phyloP scores from a whole-genome alignment of 805 yeast species.

The Vanderwaltozyma yarrowii region DNA sequence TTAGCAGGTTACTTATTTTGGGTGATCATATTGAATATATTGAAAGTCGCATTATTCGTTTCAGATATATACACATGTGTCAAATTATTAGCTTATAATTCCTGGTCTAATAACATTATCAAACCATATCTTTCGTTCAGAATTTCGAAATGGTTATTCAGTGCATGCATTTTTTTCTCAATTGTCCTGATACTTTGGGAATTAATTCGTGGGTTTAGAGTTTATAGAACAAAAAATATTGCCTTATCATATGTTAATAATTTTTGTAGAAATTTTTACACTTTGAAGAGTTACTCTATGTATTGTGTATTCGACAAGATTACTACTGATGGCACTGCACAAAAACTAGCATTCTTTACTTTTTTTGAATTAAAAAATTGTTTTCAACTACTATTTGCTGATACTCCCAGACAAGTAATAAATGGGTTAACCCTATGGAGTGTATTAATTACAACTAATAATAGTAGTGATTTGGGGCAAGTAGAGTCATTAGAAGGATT shows the following conservation, averaged over 20 bases:
- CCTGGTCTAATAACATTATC: slow-evolving; percentile 49
- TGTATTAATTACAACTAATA: slow-evolving; percentile 30
- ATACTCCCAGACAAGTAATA: slow-evolving; percentile 79
- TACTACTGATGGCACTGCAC: slow-evolving; percentile 53
- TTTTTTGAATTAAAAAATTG: slow-evolving; percentile 58
- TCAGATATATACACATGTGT: slow-evolving; percentile 76
- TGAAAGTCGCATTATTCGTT: slow-evolving; percentile 46
- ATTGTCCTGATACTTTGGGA: slow-evolving; percentile 48
- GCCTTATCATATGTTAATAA: slow-evolving; percentile 60
- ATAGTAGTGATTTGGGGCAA: slow-evolving; percentile 23
- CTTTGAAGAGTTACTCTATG: slow-evolving; percentile 48
- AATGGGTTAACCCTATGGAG: slow-evolving; percentile 65
- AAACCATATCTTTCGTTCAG: slow-evolving; percentile 39
- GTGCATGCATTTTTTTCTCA: slow-evolving; percentile 71
- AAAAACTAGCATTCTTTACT: slow-evolving; percentile 55
- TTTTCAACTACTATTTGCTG: slow-evolving; percentile 57
- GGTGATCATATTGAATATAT: slow-evolving; percentile 29
- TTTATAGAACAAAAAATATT: slow-evolving; percentile 52
- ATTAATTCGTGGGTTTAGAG: slow-evolving; percentile 44
- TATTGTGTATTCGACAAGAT: slow-evolving; percentile 67
- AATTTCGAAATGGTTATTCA: slow-evolving; percentile 60
- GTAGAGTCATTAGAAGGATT: slow-evolving; percentile 19
- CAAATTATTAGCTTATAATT: slow-evolving; percentile 58
- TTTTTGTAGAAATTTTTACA: slow-evolving; percentile 49
- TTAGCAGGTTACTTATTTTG: slow-evolving; percentile 12